These are phyloP conservation scores for Acanthamoeba culbertsoni DNA, from an alignment of 208 protist species.

Conservation along the genomic window DNA sequence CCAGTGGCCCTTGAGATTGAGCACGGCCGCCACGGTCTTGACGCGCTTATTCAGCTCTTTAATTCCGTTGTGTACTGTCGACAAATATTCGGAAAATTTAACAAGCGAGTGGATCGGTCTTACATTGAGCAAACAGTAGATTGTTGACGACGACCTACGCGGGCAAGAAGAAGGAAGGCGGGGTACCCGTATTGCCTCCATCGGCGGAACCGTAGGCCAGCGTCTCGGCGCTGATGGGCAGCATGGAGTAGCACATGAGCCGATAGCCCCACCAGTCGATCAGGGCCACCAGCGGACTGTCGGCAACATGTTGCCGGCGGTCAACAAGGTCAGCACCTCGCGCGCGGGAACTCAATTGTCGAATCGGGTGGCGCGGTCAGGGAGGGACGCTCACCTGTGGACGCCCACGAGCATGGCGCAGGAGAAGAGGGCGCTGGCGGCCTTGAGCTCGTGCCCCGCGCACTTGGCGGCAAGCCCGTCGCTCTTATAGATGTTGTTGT, in stretches of 20 bases:
- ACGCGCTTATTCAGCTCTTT: slow-evolving; percentile 44
- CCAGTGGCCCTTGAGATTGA: slow-evolving; percentile 55
- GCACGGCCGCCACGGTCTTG: not conserved
- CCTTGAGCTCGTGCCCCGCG: slow-evolving; percentile 51
- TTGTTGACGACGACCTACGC: not conserved
- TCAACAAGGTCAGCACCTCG: no score
- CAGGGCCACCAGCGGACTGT: not conserved
- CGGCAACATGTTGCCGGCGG: not conserved
- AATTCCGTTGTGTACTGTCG: not conserved
- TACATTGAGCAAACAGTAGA: not conserved
- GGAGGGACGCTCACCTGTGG: not conserved
- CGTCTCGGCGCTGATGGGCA: not conserved
- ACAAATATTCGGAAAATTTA: no score
- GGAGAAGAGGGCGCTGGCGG: slow-evolving; percentile 11
- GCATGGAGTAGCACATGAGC: slow-evolving; percentile 25
- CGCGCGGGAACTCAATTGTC: no score
- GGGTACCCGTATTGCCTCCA: slow-evolving; percentile 7
- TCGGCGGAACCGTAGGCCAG: slow-evolving; percentile 35
- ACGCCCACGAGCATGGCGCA: slow-evolving; percentile 20
- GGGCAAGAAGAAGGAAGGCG: not conserved
- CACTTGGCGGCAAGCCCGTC: slow-evolving; percentile 23
- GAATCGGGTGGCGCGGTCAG: no score
- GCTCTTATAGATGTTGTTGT: slow-evolving; percentile 29
- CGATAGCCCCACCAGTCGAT: slow-evolving; percentile 37
- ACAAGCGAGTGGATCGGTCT: not conserved